Evolutionary conservation across 2,329 filamentous ascomycete genomes (phyloP), one percentile per base, ranked within the genome.

Genomic region (Aspergillus fischeri): DNA sequence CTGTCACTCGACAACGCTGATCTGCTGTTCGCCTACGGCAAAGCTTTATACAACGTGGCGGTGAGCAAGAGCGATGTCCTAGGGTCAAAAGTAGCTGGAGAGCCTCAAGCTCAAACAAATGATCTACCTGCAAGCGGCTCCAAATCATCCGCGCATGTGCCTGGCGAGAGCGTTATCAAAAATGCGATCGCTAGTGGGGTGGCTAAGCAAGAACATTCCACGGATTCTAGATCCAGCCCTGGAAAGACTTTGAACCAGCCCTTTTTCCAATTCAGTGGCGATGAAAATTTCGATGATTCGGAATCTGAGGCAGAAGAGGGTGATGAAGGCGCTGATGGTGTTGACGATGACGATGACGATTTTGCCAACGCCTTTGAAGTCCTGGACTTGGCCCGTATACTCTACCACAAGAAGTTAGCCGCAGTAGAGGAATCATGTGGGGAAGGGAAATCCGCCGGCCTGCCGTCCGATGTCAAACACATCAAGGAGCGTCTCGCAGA

Each of bases 61-160:
- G 90, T 97, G 73, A 88, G 86, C 73, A 96, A 96, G 75, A 97
- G 92, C 71, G 92, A 97, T 70, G 92, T 99, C 25, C 81, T 99
- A 38, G 94, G 94, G 56, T 90, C 89, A 35, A 89, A 89, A 68
- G 89, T 92, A 21, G 82, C 84, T 14, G 78, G 81, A 2, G 80
- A 81, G 48, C 78, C 80, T 73, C 84, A 70, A 77, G 82, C 69
- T 75, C 86, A 75, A 78, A 79, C 69, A 57, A 82, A 80, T 67
- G 76, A 74, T 53, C 70, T 78, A 49, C 71, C 73, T 54, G 71
- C 78, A 52, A 75, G 72, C 62, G 66, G 75, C 61, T 68, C 68
- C 44, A 47, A 47, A 56, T 69, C 60, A 77, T 58, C 61, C 45
- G 54, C 65, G 27, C 57, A 51, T 9, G 56, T 65, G n/a, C 35